Evolutionary conservation across 2,329 filamentous ascomycete species (phyloP).

Genomic region (Penicillium brasilianum): DNA sequence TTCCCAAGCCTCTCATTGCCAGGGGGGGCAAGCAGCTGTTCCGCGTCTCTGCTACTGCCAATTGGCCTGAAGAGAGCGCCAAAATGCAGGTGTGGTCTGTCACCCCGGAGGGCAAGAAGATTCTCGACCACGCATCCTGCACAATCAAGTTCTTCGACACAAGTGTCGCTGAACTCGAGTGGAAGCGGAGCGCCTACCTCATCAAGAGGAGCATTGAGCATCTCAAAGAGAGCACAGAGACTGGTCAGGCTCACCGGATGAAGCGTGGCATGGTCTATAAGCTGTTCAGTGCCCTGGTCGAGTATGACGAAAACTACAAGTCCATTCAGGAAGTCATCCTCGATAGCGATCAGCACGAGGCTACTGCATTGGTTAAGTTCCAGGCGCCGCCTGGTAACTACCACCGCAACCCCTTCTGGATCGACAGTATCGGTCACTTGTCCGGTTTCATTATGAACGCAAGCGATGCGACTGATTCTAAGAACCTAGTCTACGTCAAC

Average conservation of each 20-base stretch:
- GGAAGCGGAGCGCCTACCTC: conserved; percentile 69
- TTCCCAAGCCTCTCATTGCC: conserved; percentile 62
- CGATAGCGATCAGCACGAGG: conserved; percentile 61
- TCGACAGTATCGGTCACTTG: conserved; percentile 62
- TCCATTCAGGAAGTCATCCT: conserved; percentile 65
- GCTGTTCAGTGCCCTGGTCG: conserved; percentile 64
- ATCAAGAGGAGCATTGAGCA: conserved; percentile 67
- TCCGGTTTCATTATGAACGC: conserved; percentile 66
- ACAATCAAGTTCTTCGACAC: conserved; percentile 42
- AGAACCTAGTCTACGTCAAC: conserved; percentile 65
- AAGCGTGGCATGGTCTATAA: conserved; percentile 80
- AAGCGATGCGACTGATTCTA: conserved; percentile 62
- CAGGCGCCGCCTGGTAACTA: conserved; percentile 62
- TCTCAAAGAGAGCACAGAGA: conserved; percentile 64
- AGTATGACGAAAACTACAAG: conserved; percentile 62
- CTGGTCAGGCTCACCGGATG: conserved; percentile 72
- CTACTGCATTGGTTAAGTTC: conserved; percentile 60
- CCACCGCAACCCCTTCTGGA: conserved; percentile 64
- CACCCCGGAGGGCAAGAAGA: conserved; percentile 44
- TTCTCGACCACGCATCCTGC: conserved; percentile 44
- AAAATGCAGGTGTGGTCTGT: conserved; percentile 45
- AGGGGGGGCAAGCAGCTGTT: conserved; percentile 46
- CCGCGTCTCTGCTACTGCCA: conserved; percentile 42
- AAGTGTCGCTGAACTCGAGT: conserved; percentile 32
- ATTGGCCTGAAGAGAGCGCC: conserved; percentile 41